Base-by-base conservation (phyloP, 169 alveolate species). In the Plasmodium coatneyi region DNA sequence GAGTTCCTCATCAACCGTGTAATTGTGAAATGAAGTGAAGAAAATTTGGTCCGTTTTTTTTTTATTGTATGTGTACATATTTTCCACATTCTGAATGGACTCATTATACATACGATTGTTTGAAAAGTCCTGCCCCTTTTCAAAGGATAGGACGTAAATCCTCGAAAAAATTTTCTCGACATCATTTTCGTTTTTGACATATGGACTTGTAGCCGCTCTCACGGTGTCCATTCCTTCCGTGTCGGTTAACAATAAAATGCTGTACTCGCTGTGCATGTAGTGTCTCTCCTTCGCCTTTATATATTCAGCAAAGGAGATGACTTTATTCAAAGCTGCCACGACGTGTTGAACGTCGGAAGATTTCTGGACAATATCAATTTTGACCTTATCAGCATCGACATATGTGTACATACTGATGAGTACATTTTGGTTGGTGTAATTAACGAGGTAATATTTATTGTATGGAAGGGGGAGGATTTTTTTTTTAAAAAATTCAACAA, bases 11-110 rank as follows among this genome's bases (percentile, higher is more conserved):
- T 89, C 90, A 89, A 79, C 52, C 7, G 82, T 78, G 46, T 89
- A 89, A 28, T 89, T 80, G 70, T 89, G 90, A 80, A 89, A 89
- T 10, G 93, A 84, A 22, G 71, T 28, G 52, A 79, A 89, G 12
- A 41, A 34, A 46, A 89, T 22, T 6, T 43, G 28, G 25, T 89
- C 90, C 54, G 79, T 78, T 14, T 19, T 84, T 14, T 79, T 71
- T 5, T 22, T 19, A 10, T 86, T 72, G 46, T 89, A 89, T 89
- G 52, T 36, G 36, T 79, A 79, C 54, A 89, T 80, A 78, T 89
- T 28, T 14, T 49, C 30, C 14, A 22, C 78, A 14, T 72, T 78
- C 52, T 78, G 82, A 79, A 89, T 52, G 36, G 94, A 89, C 30
- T 79, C 76, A 49, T 79, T 19, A 89, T 60, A 66, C 9, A 19